Evolutionary conservation across 139 green algal genomes (phyloP).

Genomic region (Gonium pectorale): DNA sequence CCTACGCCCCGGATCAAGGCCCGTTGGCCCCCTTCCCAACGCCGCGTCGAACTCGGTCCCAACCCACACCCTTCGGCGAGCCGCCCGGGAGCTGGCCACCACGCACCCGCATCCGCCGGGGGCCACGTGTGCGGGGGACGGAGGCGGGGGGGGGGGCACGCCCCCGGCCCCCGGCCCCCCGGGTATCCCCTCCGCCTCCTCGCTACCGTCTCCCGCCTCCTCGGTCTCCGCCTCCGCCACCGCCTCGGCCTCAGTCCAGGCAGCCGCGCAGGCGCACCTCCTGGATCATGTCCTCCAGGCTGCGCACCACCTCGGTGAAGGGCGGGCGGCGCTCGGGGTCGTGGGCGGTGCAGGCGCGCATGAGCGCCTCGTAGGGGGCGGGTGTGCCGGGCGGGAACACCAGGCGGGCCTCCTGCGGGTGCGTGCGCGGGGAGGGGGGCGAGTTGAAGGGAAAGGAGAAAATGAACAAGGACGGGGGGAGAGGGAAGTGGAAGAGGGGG

Average conservation of each 20-base stretch:
- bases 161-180: no score
- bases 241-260: slow-evolving; percentile 3
- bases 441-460: neutral
- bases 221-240: neutral
- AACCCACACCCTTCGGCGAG: no score
- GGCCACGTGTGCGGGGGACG: no score
- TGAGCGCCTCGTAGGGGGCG: slow-evolving; percentile 43
- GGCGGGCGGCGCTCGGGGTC: slow-evolving; percentile 45
- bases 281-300: slow-evolving; percentile 25
- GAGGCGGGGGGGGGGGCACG: no score
- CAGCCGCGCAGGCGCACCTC: neutral
- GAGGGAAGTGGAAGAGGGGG: no score
- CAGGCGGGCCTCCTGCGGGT: slow-evolving; percentile 50
- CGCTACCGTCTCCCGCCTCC: no score
- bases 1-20: no score
- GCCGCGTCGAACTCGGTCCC: no score
- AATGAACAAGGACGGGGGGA: neutral
- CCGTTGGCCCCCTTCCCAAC: no score
- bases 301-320: slow-evolving; percentile 24
- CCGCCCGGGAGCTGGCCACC: no score
- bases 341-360: slow-evolving; percentile 45
- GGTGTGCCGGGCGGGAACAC: slow-evolving; percentile 42
- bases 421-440: neutral
- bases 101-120: no score
- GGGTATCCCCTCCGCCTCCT: no score